Conservation (phyloP, 2,329 filamentous ascomycete genomes). For the Ophiostoma sp. region DNA sequence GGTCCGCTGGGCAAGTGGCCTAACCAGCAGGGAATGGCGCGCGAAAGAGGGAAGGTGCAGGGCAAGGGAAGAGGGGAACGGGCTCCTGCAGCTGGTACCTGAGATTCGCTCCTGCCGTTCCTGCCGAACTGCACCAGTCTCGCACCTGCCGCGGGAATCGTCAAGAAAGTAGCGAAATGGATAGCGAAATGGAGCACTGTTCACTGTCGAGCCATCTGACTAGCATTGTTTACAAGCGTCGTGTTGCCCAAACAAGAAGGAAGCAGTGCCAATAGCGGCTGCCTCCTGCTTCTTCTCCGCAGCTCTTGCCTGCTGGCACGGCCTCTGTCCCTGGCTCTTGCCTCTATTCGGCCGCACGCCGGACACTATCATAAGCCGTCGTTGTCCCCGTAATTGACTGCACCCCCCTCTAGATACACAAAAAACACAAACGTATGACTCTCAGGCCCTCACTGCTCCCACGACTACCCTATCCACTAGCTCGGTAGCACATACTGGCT, state of each 20-base stretch:
- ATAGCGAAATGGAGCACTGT: neutral
- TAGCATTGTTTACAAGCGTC: neutral
- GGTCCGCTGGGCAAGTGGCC: neutral
- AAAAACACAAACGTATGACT: no score
- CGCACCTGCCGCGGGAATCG: neutral
- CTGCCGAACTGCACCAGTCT: neutral
- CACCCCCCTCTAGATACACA: neutral
- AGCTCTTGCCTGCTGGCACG: conserved; percentile 8
- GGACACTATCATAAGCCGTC: no score
- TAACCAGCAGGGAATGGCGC: neutral
- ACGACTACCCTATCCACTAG: neutral
- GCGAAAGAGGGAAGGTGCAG: neutral
- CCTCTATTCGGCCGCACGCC: neutral
- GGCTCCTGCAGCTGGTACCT: conserved; percentile 14
- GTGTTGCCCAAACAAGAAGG: neutral
- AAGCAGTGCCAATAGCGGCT: conserved; percentile 4
- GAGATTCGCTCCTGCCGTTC: conserved; percentile 14
- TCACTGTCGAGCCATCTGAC: no score
- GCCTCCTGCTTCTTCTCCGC: neutral
- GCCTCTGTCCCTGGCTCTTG: no score
- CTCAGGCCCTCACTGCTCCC: neutral
- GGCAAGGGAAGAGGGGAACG: neutral
- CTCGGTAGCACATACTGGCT: conserved; percentile 1
- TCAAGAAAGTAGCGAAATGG: conserved; percentile 5
- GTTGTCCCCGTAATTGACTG: conserved; percentile 22